Percentiles rank a stretch among this genome's conserved stretches.
These are phyloP conservation scores for Nitzschia sp. DNA, from an alignment of 108 stramenopile species.

Conservation along the genomic window DNA sequence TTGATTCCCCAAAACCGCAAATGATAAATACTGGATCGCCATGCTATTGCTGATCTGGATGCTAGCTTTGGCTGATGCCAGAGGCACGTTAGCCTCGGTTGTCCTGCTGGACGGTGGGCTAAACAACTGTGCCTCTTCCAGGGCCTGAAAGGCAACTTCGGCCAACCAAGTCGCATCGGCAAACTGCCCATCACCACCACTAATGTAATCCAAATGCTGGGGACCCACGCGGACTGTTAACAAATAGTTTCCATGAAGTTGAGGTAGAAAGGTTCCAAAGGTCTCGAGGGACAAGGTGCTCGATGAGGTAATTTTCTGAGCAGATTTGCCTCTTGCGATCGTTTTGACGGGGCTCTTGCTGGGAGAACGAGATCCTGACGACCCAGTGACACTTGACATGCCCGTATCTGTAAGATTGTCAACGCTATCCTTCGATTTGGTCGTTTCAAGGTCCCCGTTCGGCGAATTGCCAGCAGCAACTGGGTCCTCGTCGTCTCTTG, in stretches of 20 bases:
- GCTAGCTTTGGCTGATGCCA: background rate
- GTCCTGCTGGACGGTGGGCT: background rate
- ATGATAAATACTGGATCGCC: slow-evolving; percentile 20
- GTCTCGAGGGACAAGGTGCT: background rate
- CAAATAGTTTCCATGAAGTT: background rate
- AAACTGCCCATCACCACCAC: slow-evolving; percentile 9
- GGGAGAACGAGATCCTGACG: background rate
- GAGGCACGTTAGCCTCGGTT: background rate
- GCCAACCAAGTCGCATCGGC: slow-evolving; percentile 31
- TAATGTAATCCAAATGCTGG: slow-evolving; percentile 21
- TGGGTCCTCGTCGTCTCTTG: background rate
- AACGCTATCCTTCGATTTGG: background rate
- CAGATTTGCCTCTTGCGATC: background rate
- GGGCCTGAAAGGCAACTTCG: slow-evolving; percentile 26
- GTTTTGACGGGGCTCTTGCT: background rate
- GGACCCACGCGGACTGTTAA: slow-evolving; percentile 25
- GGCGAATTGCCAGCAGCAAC: no score
- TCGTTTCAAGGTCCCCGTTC: background rate
- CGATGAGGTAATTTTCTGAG: background rate
- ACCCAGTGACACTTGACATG: background rate
- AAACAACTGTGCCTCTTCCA: background rate
- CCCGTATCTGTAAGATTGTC: background rate
- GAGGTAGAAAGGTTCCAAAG: slow-evolving; percentile 18
- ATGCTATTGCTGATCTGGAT: background rate
- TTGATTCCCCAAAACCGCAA: slow-evolving; percentile 21